Percentiles rank a stretch among this genome's conserved stretches.
Evolutionary conservation across 495 filamentous ascomycete species (phyloP).

Genomic region (Xylaria telfairii): DNA sequence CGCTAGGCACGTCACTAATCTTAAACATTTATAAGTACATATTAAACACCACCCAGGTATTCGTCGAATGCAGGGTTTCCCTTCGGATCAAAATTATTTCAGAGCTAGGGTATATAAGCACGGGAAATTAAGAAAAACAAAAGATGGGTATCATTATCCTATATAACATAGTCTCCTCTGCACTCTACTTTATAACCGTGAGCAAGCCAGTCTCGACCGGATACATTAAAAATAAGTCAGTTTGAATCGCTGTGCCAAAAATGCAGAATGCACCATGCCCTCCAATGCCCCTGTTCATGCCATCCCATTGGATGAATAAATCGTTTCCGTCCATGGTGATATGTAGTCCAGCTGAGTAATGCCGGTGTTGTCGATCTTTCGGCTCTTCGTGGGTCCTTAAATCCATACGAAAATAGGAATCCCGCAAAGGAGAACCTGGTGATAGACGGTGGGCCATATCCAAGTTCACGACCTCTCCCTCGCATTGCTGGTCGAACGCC

Average conservation of each 20-base stretch:
- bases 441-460: not conserved
- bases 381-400: not conserved
- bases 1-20: too few relatives aligned
- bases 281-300: not conserved
- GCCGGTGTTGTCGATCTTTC: not conserved
- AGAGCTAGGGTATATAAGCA: not conserved
- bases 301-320: not conserved
- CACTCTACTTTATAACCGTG: not conserved
- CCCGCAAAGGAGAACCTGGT: not conserved
- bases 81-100: not conserved
- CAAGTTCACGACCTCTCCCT: slow-evolving; percentile 16
- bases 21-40: too few relatives aligned
- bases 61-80: not conserved
- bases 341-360: not conserved
- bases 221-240: not conserved
- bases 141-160: not conserved
- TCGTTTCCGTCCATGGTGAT: not conserved
- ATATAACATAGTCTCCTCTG: slow-evolving; percentile 7
- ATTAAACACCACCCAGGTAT: too few relatives aligned
- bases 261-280: slow-evolving; percentile 2
- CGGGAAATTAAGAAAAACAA: not conserved
- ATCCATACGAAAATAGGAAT: not conserved
- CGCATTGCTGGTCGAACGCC: slow-evolving; percentile 38
- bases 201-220: not conserved
- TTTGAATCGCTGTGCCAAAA: not conserved